Evolutionary conservation across 257 asterid species (phyloP).

Genomic region (Solanum chmielewskii): DNA sequence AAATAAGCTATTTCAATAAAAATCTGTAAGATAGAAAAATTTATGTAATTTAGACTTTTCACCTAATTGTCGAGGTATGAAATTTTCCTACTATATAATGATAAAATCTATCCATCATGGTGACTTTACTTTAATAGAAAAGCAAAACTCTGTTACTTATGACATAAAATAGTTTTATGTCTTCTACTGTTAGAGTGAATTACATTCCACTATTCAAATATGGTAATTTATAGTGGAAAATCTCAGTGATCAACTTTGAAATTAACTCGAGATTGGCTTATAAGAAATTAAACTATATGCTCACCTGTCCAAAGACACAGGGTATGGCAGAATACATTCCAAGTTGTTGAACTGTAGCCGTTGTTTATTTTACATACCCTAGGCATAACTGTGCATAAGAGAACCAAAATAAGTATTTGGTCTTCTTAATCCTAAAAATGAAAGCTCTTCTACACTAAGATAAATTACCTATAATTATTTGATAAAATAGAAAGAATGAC

Average conservation of each 20-base stretch:
- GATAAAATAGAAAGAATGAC: background rate
- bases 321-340: background rate
- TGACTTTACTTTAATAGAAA: no score
- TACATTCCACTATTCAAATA: no score
- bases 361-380: background rate
- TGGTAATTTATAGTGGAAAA: no score
- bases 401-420: background rate
- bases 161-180: background rate
- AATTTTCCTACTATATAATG: no score
- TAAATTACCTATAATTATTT: background rate
- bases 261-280: no score
- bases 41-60: background rate
- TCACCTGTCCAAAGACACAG: no score
- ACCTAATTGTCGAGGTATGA: no score
- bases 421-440: background rate
- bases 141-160: background rate
- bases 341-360: background rate
- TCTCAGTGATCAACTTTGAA: no score
- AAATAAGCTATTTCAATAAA: background rate
- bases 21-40: no score
- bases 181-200: no score
- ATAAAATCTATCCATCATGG: no score
- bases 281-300: no score
- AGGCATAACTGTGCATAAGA: background rate
- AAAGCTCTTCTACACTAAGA: background rate